Percentiles rank a stretch among this genome's conserved stretches.
phyloP scores from a whole-genome alignment of 2,329 filamentous ascomycete genomes.

The Penicillium sclerotigenum region DNA sequence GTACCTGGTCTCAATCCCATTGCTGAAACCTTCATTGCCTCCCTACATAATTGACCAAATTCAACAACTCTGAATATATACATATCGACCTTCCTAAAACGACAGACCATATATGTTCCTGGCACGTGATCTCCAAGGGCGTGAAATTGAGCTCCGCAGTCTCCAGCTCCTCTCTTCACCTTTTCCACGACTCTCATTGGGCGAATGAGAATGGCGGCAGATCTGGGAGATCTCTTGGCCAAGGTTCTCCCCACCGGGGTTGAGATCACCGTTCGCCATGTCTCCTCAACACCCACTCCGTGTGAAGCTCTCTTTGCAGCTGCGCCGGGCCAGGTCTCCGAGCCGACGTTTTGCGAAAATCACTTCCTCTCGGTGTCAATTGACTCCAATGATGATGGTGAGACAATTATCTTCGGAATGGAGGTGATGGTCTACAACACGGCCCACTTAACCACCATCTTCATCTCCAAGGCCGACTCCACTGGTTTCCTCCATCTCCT shows the following conservation, averaged over 20 bases:
- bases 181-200: constrained; percentile 19
- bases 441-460: constrained; percentile 75
- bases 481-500: constrained; percentile 78
- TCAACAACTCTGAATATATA: too few species aligned
- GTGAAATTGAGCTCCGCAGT: constrained; percentile 12
- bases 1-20: neutral
- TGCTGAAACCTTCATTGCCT: neutral
- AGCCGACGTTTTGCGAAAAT: constrained; percentile 80
- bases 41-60: neutral
- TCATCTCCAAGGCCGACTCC: constrained; percentile 95
- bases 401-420: constrained; percentile 74
- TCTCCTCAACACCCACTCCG: constrained; percentile 77
- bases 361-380: constrained; percentile 69
- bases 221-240: constrained; percentile 48
- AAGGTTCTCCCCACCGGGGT: constrained; percentile 52
- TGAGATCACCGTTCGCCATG: constrained; percentile 72
- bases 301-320: constrained; percentile 76
- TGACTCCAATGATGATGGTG: constrained; percentile 29
- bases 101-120: neutral
- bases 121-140: constrained; percentile 20
- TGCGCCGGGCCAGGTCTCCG: constrained; percentile 66
- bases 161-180: constrained; percentile 17
- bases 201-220: constrained; percentile 27
- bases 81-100: neutral
- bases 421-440: constrained; percentile 88